phyloP scores from a whole-genome alignment of 75 land plant genomes.

The Ceratopteris richardii region DNA sequence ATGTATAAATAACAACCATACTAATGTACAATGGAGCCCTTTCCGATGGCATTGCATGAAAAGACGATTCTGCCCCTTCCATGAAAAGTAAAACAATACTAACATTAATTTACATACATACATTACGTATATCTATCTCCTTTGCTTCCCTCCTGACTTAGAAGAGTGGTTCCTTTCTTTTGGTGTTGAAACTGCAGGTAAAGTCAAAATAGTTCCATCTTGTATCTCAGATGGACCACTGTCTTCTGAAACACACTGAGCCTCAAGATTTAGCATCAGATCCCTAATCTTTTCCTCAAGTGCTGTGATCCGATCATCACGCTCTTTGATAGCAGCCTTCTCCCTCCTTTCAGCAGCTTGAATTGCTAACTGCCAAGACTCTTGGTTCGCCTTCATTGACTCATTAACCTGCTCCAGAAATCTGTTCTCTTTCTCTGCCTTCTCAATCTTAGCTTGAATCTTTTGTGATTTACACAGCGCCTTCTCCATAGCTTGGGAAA shows the following conservation, averaged over 20 bases:
- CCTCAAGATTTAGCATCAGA: slow-evolving; percentile 45
- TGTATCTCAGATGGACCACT: slow-evolving; percentile 28
- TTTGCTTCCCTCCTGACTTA: too few species aligned
- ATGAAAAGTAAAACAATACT: too few species aligned
- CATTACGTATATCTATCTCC: too few species aligned
- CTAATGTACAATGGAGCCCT: too few species aligned
- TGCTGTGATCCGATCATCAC: slow-evolving; percentile 57
- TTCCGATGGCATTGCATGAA: too few species aligned
- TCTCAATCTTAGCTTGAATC: slow-evolving; percentile 61
- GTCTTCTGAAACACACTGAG: slow-evolving; percentile 30
- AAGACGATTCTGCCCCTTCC: too few species aligned
- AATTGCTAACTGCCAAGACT: slow-evolving; percentile 56
- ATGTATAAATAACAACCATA: too few species aligned
- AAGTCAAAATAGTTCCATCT: slow-evolving; percentile 32
- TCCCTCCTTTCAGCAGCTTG: slow-evolving; percentile 70
- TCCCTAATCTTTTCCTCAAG: slow-evolving; percentile 62
- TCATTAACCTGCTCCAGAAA: slow-evolving; percentile 77
- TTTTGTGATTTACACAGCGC: slow-evolving; percentile 58
- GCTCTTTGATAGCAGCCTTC: slow-evolving; percentile 25
- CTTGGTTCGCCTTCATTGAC: slow-evolving; percentile 69
- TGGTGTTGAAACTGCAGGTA: slow-evolving; percentile 19
- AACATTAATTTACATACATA: too few species aligned
- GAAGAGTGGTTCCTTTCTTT: neutral
- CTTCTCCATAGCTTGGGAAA: slow-evolving; percentile 61
- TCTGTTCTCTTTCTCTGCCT: slow-evolving; percentile 47